Base-by-base conservation (phyloP, 345 rosid species). In the Acer negundo region DNA sequence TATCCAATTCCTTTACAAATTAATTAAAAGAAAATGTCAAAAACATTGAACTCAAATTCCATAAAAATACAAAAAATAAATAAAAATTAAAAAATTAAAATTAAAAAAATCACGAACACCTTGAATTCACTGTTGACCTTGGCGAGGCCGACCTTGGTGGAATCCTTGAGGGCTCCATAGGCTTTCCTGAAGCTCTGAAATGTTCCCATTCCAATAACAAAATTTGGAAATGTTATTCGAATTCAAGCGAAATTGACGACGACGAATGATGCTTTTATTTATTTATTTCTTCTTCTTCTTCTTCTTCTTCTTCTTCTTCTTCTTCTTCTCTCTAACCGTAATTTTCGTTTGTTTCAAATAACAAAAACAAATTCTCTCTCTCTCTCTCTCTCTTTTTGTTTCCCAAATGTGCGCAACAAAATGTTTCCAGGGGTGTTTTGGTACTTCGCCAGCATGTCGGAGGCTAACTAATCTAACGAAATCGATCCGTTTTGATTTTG, bases 71-170 rank as follows among this genome's bases (percentile, higher is more conserved):
- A n/a, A 28, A 28, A 28, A 28, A 28, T 28, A 28, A 2, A 26
- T 26, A 26, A 26, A 0, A 26, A 26, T 26, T 1, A 26, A 7
- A 22, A 12, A n/a, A n/a, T n/a, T n/a, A n/a, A n/a, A n/a, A n/a
- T n/a, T 7, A 47, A 53, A 10, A 74, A 75, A 22, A 67, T 19
- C 22, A 13, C 10, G 71, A 59, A 59, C 42, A 92, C 99, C 99
- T 94, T 97, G 84, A 86, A 94, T 78, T 94, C 99, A 68, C 98
- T 97, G 70, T 97, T 94, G 86, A 97, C 98, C 87, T 97, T 97
- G 44, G 99, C 99, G 72, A 97, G 93, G 75, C 99, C 99, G 67
- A 97, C 99, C 86, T 73, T 97, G 80, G 98, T 97, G 66, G 97
- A 83, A 75, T 97, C 99, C 83, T 97, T 97, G 67, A 97, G 95